Evolutionary conservation across 2,329 filamentous ascomycete genomes (phyloP).

Genomic region (Venturia pyrina): DNA sequence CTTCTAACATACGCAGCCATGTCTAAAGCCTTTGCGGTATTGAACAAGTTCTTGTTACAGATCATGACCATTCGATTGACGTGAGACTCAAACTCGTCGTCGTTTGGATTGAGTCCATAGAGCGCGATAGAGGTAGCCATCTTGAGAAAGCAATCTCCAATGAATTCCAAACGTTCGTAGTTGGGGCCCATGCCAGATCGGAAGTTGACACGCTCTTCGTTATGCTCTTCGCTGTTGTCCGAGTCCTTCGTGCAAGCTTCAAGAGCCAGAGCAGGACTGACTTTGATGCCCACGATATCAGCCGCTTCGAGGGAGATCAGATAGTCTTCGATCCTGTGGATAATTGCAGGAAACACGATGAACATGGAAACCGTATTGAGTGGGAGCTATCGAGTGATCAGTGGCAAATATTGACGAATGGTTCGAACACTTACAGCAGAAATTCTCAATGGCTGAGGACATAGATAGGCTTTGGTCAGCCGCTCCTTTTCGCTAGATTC

Average conservation of each 20-base stretch:
- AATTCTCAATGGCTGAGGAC: conserved; percentile 65
- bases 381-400: conserved; percentile 45
- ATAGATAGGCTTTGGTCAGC: conserved; percentile 52
- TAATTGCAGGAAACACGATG: conserved; percentile 70
- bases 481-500: conserved; percentile 42
- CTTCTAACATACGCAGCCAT: conserved; percentile 71
- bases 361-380: conserved; percentile 60
- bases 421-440: conserved; percentile 52
- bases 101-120: conserved; percentile 64
- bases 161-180: conserved; percentile 87
- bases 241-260: conserved; percentile 91
- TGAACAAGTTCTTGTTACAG: conserved; percentile 83
- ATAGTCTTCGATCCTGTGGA: conserved; percentile 72
- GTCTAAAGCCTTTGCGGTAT: conserved; percentile 53
- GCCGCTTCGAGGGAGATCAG: conserved; percentile 73
- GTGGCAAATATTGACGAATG: conserved; percentile 15
- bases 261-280: conserved; percentile 61
- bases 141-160: conserved; percentile 90
- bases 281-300: conserved; percentile 49
- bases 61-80: conserved; percentile 83
- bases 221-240: conserved; percentile 68
- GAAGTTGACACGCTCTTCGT: conserved; percentile 57
- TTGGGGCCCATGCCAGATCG: conserved; percentile 85
- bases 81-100: conserved; percentile 79
- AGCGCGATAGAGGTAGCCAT: conserved; percentile 88